Conservation (phyloP, 2,329 filamentous ascomycete genomes). For the Diplodia scrobiculata region DNA sequence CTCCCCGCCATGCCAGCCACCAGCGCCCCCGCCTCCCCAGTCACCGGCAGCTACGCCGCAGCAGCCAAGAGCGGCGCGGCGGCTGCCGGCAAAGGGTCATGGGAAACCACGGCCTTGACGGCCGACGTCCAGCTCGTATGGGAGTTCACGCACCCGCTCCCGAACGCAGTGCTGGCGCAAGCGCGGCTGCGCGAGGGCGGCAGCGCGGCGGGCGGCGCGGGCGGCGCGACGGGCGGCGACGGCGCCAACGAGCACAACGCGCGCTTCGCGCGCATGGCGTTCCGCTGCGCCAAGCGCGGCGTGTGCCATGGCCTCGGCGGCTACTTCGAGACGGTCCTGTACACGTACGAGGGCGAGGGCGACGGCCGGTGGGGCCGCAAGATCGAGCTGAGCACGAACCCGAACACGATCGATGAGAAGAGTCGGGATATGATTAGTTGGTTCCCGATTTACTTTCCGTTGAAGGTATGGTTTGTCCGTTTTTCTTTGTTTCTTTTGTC, state of each 20-base stretch:
- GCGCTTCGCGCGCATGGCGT: constrained; percentile 74
- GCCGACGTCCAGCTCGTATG: constrained; percentile 71
- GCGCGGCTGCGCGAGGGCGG: constrained; percentile 62
- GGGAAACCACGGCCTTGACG: constrained; percentile 28
- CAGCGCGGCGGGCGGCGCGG: constrained; percentile 67
- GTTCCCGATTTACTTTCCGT: constrained; percentile 97
- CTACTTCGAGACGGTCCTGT: constrained; percentile 96
- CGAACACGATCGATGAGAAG: constrained; percentile 86
- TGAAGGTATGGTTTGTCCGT: constrained; percentile 67
- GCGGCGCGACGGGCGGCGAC: constrained; percentile 72
- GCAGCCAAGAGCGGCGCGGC: not conserved
- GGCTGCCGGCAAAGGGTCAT: not conserved
- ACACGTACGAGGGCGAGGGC: constrained; percentile 55
- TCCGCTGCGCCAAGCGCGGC: constrained; percentile 75
- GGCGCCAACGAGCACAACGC: constrained; percentile 90
- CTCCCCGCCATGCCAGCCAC: not conserved
- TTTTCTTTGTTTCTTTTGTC: not conserved
- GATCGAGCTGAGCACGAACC: constrained; percentile 89
- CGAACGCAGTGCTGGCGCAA: constrained; percentile 59
- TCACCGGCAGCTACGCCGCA: constrained; percentile 9
- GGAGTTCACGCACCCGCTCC: constrained; percentile 78
- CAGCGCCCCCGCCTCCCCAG: not conserved
- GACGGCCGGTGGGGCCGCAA: constrained; percentile 49
- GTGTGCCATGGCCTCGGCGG: constrained; percentile 88
- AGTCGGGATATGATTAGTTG: constrained; percentile 98